Evolutionary conservation across 768 basidiomycete genomes (phyloP).

Genomic region (Leccinellum luteum): DNA sequence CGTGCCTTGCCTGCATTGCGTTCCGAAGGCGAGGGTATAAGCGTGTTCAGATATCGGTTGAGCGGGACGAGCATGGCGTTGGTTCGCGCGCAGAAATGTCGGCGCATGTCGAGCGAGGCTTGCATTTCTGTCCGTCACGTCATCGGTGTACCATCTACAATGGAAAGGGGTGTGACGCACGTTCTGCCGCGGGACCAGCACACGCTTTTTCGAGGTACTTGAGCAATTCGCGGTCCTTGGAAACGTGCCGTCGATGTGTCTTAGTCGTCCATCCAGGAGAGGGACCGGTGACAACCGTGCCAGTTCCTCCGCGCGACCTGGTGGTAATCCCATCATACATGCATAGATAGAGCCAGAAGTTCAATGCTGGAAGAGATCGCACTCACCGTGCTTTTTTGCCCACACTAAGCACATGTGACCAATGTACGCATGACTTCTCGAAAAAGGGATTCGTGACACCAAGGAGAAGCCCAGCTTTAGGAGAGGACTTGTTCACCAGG

Average conservation of each 20-base stretch:
- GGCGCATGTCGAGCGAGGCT: conserved; percentile 63
- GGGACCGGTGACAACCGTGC: conserved; percentile 42
- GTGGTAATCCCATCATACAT: no score
- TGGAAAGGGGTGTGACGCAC: conserved; percentile 38
- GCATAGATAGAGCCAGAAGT: not conserved
- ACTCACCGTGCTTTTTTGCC: conserved; percentile 50
- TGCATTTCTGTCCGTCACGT: conserved; percentile 46
- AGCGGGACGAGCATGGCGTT: conserved; percentile 85
- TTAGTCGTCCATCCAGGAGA: conserved; percentile 73
- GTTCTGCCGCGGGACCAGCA: conserved; percentile 43
- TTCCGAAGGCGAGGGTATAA: conserved; percentile 71
- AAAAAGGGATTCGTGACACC: conserved; percentile 92
- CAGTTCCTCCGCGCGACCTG: conserved; percentile 7
- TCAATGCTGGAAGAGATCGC: not conserved
- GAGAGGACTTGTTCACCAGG: conserved; percentile 80
- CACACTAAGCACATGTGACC: conserved; percentile 80
- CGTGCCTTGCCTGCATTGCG: conserved; percentile 32
- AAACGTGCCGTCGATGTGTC: conserved; percentile 79
- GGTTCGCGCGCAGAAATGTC: conserved; percentile 84
- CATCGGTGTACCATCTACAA: not conserved
- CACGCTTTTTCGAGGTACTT: conserved; percentile 68
- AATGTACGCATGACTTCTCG: conserved; percentile 73
- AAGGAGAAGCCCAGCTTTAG: conserved; percentile 69
- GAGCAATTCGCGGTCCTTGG: conserved; percentile 76
- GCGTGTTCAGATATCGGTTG: conserved; percentile 84